Conservation (phyloP, 2,329 filamentous ascomycete species). For the Apiospora malaysiana region DNA sequence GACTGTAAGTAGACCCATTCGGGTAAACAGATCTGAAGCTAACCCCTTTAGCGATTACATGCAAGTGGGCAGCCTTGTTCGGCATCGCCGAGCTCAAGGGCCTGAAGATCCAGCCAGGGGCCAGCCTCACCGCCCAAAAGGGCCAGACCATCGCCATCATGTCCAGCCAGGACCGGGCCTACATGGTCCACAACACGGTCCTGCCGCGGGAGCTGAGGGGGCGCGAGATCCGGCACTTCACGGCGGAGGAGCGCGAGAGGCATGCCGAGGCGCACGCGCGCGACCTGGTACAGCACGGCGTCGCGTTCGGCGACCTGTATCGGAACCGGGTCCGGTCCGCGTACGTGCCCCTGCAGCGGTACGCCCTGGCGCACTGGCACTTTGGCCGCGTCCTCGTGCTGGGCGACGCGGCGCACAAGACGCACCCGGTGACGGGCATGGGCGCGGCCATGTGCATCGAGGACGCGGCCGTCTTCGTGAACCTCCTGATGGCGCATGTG, state of each 20-base stretch:
- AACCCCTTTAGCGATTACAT: constrained; percentile 22
- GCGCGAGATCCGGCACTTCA: constrained; percentile 21
- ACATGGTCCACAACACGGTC: neutral
- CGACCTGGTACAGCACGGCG: neutral
- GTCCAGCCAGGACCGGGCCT: neutral
- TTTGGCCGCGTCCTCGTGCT: constrained; percentile 45
- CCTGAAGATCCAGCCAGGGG: neutral
- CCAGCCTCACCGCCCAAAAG: neutral
- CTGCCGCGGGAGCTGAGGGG: constrained; percentile 1
- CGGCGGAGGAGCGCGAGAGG: constrained; percentile 2
- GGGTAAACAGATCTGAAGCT: no score
- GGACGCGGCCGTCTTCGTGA: constrained; percentile 19
- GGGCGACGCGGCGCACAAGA: constrained; percentile 51
- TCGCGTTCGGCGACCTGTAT: constrained; percentile 37
- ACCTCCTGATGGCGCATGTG: neutral
- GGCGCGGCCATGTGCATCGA: constrained; percentile 15
- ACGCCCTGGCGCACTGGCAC: constrained; percentile 46
- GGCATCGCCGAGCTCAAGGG: constrained; percentile 17
- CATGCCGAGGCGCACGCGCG: neutral
- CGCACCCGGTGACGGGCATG: constrained; percentile 24
- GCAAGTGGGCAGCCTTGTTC: constrained; percentile 11
- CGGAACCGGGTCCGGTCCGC: constrained; percentile 28
- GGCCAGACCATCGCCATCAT: constrained; percentile 5
- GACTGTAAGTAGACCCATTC: constrained; percentile 6
- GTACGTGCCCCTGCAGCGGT: constrained; percentile 38